These are phyloP conservation scores for Penicillium sp. DNA, from an alignment of 2,329 filamentous ascomycete genomes.

Conservation along the genomic window DNA sequence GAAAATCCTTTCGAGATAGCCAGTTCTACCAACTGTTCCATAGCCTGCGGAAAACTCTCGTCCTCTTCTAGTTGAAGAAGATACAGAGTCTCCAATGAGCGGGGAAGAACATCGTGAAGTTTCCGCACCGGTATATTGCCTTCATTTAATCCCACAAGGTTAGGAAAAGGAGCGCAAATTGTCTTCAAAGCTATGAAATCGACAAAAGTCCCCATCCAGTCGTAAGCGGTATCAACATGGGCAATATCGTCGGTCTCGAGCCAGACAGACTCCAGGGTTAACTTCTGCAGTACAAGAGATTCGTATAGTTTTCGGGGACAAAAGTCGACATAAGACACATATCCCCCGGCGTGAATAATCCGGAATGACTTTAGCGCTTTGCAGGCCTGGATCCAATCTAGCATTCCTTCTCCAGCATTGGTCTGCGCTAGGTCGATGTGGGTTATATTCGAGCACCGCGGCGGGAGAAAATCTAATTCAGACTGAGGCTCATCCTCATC, in stretches of 20 bases:
- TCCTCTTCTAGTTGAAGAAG: neutral
- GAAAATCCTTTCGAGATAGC: neutral
- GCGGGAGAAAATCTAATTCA: neutral
- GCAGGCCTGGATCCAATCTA: neutral
- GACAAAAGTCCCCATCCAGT: slow-evolving; percentile 56
- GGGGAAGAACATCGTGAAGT: neutral
- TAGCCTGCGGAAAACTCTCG: neutral
- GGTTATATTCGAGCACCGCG: neutral
- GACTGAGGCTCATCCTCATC: neutral
- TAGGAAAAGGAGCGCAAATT: slow-evolving; percentile 26
- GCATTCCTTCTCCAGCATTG: neutral
- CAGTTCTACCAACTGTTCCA: neutral
- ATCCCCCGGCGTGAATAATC: neutral
- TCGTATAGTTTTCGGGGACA: neutral
- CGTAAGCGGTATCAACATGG: slow-evolving; percentile 57
- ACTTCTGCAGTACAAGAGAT: slow-evolving; percentile 25
- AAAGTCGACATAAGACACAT: too few species aligned
- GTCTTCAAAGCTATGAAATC: slow-evolving; percentile 57
- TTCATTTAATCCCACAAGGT: slow-evolving; percentile 26
- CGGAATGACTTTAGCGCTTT: neutral
- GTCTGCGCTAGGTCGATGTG: neutral
- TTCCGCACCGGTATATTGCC: neutral
- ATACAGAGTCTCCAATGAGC: neutral
- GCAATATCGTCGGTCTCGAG: neutral
- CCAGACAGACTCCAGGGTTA: neutral